These are phyloP conservation scores for Borovskyia barvae DNA, from an alignment of 208 protist genomes.

Conservation along the genomic window DNA sequence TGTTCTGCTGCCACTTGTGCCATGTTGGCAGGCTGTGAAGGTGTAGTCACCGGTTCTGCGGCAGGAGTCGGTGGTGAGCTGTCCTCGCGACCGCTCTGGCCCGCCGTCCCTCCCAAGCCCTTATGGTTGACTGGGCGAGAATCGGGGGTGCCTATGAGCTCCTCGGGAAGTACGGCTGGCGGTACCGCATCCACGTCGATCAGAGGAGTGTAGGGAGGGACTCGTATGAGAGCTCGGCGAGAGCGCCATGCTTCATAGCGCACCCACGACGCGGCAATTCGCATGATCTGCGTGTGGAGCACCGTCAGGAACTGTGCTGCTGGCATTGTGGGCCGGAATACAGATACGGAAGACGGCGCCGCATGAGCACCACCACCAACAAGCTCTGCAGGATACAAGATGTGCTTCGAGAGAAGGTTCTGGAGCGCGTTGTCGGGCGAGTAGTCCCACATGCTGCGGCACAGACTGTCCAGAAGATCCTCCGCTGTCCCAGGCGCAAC, in stretches of 20 bases:
- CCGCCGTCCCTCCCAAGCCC: not conserved
- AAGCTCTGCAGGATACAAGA: slow-evolving; percentile 25
- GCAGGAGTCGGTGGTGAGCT: not conserved
- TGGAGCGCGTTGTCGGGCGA: slow-evolving; percentile 5
- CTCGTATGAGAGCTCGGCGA: slow-evolving; percentile 16
- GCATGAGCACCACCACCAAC: too few relatives aligned
- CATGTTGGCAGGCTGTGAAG: slow-evolving; percentile 19
- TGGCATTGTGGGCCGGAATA: slow-evolving; percentile 15
- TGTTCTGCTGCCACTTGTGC: slow-evolving; percentile 30
- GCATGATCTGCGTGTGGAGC: slow-evolving; percentile 19
- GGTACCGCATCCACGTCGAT: slow-evolving; percentile 25
- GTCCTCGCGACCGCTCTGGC: not conserved
- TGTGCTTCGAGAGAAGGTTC: slow-evolving; percentile 18
- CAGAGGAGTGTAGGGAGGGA: slow-evolving; percentile 40
- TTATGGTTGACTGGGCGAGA: slow-evolving; percentile 12
- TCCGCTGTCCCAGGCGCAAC: not conserved
- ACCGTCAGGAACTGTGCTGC: slow-evolving; percentile 26
- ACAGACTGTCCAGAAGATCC: slow-evolving; percentile 13
- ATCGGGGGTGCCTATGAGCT: not conserved
- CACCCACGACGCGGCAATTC: slow-evolving; percentile 22
- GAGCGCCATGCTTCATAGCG: slow-evolving; percentile 31
- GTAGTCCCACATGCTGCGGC: not conserved
- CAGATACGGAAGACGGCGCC: not conserved
- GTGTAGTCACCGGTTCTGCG: not conserved
- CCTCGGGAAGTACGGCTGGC: not conserved